Percentiles rank a stretch among this genome's conserved stretches.
Conservation (phyloP, 768 basidiomycete genomes). For the Lactarius pseudohatsudake region DNA sequence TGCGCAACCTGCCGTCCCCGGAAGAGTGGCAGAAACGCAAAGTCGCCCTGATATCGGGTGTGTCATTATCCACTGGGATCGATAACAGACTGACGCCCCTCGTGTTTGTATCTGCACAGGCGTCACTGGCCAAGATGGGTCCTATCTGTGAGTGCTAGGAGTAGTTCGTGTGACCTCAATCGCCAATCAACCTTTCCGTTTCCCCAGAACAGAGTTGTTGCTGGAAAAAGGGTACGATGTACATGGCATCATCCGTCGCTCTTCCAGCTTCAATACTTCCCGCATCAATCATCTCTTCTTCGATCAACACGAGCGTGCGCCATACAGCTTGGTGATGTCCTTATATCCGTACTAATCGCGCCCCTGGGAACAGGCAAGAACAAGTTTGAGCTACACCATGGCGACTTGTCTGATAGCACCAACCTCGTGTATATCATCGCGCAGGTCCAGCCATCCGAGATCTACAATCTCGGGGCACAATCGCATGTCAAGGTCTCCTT, state of each 20-base stretch:
- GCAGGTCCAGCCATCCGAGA: slow-evolving; percentile 90
- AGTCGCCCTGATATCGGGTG: slow-evolving; percentile 91
- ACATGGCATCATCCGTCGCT: slow-evolving; percentile 94
- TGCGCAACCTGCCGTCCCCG: slow-evolving; percentile 61
- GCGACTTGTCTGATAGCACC: slow-evolving; percentile 93
- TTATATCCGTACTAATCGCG: slow-evolving; percentile 11
- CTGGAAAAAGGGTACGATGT: slow-evolving; percentile 88
- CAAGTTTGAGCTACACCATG: slow-evolving; percentile 85
- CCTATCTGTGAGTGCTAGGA: slow-evolving; percentile 70
- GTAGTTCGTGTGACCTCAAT: slow-evolving; percentile 23
- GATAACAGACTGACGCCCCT: slow-evolving; percentile 22
- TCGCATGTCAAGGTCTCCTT: slow-evolving; percentile 99
- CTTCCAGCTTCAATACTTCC: slow-evolving; percentile 97
- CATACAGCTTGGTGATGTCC: slow-evolving; percentile 1
- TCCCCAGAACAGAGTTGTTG: slow-evolving; percentile 72
- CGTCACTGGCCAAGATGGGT: slow-evolving; percentile 95
- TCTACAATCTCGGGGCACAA: slow-evolving; percentile 97
- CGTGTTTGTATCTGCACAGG: slow-evolving; percentile 46
- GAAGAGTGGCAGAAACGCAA: slow-evolving; percentile 89
- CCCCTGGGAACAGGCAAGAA: slow-evolving; percentile 50
- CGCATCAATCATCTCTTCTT: slow-evolving; percentile 91
- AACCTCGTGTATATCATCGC: slow-evolving; percentile 97
- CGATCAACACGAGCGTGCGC: slow-evolving; percentile 87
- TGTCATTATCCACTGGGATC: slow-evolving; percentile 14
- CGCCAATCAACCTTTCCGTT: slow-evolving; percentile 15